Conservation (phyloP, 352 stramenopile species). For the Plasmopara halstedii region DNA sequence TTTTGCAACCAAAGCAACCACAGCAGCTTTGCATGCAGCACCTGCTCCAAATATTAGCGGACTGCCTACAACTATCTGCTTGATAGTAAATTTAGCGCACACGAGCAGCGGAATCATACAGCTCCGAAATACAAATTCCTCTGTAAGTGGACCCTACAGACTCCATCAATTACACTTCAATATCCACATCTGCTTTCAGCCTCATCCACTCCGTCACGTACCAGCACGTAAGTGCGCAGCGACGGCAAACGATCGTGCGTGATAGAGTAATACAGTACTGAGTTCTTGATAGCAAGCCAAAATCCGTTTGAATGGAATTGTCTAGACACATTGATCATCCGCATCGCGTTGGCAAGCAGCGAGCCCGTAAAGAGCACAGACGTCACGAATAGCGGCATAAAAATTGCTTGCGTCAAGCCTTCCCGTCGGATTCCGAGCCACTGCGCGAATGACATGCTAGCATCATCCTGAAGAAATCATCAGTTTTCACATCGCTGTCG, state of each 20-base stretch:
- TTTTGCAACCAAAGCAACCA: background rate
- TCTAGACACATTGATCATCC: slow-evolving; percentile 66
- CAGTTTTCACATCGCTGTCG: background rate
- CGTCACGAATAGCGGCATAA: slow-evolving; percentile 62
- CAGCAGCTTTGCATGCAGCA: slow-evolving; percentile 30
- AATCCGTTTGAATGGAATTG: slow-evolving; percentile 65
- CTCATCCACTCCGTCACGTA: slow-evolving; percentile 17
- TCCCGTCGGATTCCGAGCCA: slow-evolving; percentile 77
- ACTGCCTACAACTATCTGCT: slow-evolving; percentile 79
- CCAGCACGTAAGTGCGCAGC: slow-evolving; percentile 76
- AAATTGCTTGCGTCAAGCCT: slow-evolving; percentile 41
- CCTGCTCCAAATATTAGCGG: slow-evolving; percentile 93
- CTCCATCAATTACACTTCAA: no score
- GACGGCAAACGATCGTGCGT: slow-evolving; percentile 66
- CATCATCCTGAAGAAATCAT: slow-evolving; percentile 45
- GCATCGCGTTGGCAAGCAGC: slow-evolving; percentile 62
- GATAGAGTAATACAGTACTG: slow-evolving; percentile 68
- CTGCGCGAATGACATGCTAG: slow-evolving; percentile 70
- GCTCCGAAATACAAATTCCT: slow-evolving; percentile 95
- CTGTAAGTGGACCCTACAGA: slow-evolving; percentile 82
- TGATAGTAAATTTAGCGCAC: slow-evolving; percentile 62
- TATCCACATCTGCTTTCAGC: background rate
- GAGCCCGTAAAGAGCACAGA: slow-evolving; percentile 73
- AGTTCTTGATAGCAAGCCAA: slow-evolving; percentile 81
- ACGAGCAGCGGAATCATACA: slow-evolving; percentile 90